Evolutionary conservation across 2,329 filamentous ascomycete species (phyloP).

Genomic region (Incumbomyces delicatus): DNA sequence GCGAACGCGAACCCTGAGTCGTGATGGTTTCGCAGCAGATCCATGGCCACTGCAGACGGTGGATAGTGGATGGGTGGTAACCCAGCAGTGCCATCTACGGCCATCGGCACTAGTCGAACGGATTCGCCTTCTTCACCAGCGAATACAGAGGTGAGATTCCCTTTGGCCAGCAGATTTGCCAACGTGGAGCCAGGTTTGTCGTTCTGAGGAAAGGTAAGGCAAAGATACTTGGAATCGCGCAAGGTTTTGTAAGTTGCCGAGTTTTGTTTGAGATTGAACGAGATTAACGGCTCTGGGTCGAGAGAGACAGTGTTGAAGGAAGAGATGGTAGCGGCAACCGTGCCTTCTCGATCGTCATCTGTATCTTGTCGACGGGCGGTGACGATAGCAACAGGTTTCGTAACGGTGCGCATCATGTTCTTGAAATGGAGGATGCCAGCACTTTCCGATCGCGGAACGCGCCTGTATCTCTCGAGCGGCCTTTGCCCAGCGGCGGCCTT

Average conservation of each 20-base stretch:
- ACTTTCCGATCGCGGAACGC: not conserved
- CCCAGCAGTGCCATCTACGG: not conserved
- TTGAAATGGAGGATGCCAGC: not conserved
- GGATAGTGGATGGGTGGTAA: not conserved
- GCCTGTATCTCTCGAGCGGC: not conserved
- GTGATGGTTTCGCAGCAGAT: not conserved
- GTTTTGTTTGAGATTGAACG: constrained; percentile 4
- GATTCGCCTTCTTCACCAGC: not conserved
- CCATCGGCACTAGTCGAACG: not conserved
- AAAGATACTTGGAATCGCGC: not conserved
- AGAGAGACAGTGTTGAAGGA: constrained; percentile 6
- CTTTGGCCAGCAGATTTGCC: not conserved
- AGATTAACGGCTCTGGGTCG: not conserved
- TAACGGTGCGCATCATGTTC: constrained; percentile 3
- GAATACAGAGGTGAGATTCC: not conserved
- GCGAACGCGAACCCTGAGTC: constrained; percentile 3
- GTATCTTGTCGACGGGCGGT: not conserved
- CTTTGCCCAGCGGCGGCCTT: not conserved
- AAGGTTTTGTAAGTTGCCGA: constrained; percentile 2
- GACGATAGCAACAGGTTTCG: constrained; percentile 2
- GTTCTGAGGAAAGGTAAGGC: constrained; percentile 1
- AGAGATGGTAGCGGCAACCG: not conserved
- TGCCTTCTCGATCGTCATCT: not conserved
- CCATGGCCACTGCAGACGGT: not conserved
- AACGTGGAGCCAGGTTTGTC: not conserved